These are phyloP conservation scores for Globisporangium paddicum DNA, from an alignment of 352 stramenopile species.

Conservation along the genomic window DNA sequence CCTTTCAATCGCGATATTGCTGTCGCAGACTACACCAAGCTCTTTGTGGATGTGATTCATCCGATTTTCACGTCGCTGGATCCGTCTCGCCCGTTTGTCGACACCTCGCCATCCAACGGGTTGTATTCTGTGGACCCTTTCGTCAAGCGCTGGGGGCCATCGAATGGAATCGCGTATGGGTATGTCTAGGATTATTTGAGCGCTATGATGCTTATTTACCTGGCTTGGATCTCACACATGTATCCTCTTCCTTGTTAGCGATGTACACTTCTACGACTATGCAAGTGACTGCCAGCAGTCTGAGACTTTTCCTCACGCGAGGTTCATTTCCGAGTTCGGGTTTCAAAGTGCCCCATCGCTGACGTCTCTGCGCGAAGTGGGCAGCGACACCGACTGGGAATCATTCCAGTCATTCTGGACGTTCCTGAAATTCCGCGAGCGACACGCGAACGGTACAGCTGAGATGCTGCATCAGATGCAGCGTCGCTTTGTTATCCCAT, in stretches of 20 bases:
- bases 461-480: conserved; percentile 72
- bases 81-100: conserved; percentile 64
- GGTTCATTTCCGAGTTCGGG: conserved; percentile 86
- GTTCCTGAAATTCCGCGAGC: conserved; percentile 76
- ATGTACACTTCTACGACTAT: conserved; percentile 88
- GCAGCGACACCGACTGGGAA: conserved; percentile 37
- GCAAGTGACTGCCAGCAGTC: conserved; percentile 70
- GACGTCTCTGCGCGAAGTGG: conserved; percentile 47
- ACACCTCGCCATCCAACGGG: conserved; percentile 85
- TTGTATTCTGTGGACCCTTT: conserved; percentile 70
- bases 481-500: conserved; percentile 66
- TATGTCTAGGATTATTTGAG: conserved; percentile 16
- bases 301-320: conserved; percentile 56
- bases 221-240: conserved; percentile 1
- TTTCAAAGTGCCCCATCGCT: conserved; percentile 78
- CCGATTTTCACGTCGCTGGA: conserved; percentile 49
- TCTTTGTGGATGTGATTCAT: conserved; percentile 76
- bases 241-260: conserved; percentile 23
- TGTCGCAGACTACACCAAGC: conserved; percentile 69
- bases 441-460: conserved; percentile 67
- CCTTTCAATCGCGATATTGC: conserved; percentile 76
- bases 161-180: conserved; percentile 54
- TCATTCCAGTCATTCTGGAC: conserved; percentile 74
- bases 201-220: neutral
- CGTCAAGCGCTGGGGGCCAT: conserved; percentile 76